phyloP scores from a whole-genome alignment of 1,139 yeast species.

The Fermentozyma sake region DNA sequence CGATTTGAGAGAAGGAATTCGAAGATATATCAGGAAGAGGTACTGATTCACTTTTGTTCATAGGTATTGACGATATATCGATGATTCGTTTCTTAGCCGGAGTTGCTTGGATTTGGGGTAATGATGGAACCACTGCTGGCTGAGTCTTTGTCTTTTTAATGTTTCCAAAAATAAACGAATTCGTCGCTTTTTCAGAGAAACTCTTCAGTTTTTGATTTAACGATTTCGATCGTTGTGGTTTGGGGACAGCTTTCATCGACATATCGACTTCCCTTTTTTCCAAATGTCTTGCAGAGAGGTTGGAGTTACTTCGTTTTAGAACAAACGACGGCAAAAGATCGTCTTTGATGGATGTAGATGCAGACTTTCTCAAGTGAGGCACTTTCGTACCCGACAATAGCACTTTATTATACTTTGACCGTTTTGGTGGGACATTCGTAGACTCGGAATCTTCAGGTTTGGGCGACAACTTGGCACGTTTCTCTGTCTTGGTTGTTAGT shows the following conservation, averaged over 20 bases:
- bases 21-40: not conserved
- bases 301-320: slow-evolving; percentile 40
- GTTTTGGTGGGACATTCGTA: slow-evolving; percentile 1
- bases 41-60: slow-evolving; percentile 1
- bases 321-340: slow-evolving; percentile 28
- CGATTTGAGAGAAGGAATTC: slow-evolving; percentile 3
- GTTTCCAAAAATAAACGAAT: slow-evolving; percentile 25
- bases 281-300: slow-evolving; percentile 37
- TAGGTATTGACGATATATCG: slow-evolving; percentile 11
- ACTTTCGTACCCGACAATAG: slow-evolving; percentile 12
- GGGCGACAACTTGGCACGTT: slow-evolving; percentile 1
- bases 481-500: slow-evolving; percentile 9
- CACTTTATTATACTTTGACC: slow-evolving; percentile 17
- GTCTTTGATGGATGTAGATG: slow-evolving; percentile 11
- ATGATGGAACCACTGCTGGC: slow-evolving; percentile 3
- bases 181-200: slow-evolving; percentile 2
- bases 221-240: no score
- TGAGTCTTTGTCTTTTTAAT: slow-evolving; percentile 17
- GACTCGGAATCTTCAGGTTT: slow-evolving; percentile 1
- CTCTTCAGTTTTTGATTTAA: no score
- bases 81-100: slow-evolving; percentile 16
- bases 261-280: slow-evolving; percentile 49
- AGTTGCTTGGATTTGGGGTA: slow-evolving; percentile 21
- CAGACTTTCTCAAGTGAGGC: slow-evolving; percentile 15
- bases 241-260: slow-evolving; percentile 12